Percentiles rank a stretch among this genome's conserved stretches.
phyloP scores from a whole-genome alignment of 129 eudicot species.

The Mikania micrantha region DNA sequence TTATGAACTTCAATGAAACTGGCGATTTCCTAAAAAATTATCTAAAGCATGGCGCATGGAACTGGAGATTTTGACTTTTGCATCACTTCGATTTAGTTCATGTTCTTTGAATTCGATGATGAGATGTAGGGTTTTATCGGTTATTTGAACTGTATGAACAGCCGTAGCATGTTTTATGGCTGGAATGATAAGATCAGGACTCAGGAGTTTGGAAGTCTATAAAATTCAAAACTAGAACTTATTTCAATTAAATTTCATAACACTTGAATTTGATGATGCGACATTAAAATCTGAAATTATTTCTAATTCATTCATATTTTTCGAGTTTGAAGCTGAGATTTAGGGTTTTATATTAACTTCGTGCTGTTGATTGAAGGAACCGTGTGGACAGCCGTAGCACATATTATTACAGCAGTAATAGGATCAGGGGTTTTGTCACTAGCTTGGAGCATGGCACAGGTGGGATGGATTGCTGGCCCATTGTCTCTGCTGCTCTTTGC shows the following conservation, averaged over 20 bases:
- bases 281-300: background rate
- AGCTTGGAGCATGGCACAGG: conserved; percentile 82
- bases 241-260: too few species aligned
- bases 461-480: conserved; percentile 95
- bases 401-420: conserved; percentile 75
- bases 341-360: background rate
- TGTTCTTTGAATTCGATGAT: background rate
- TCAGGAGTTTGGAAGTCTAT: background rate
- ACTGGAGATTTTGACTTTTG: background rate
- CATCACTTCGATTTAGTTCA: background rate
- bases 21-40: too few species aligned
- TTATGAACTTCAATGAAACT: background rate
- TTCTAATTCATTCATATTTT: too few species aligned
- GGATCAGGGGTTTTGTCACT: conserved; percentile 88
- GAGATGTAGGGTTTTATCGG: background rate
- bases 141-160: conserved; percentile 46
- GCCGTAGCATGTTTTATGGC: conserved; percentile 76
- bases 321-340: background rate
- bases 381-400: conserved; percentile 75
- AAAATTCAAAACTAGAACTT: background rate
- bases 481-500: conserved; percentile 45
- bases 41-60: too few species aligned
- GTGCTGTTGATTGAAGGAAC: conserved; percentile 3
- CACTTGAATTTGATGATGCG: background rate
- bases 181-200: conserved; percentile 59